phyloP scores from a whole-genome alignment of 2,329 filamentous ascomycete species.

The Trichoderma simmonsii region DNA sequence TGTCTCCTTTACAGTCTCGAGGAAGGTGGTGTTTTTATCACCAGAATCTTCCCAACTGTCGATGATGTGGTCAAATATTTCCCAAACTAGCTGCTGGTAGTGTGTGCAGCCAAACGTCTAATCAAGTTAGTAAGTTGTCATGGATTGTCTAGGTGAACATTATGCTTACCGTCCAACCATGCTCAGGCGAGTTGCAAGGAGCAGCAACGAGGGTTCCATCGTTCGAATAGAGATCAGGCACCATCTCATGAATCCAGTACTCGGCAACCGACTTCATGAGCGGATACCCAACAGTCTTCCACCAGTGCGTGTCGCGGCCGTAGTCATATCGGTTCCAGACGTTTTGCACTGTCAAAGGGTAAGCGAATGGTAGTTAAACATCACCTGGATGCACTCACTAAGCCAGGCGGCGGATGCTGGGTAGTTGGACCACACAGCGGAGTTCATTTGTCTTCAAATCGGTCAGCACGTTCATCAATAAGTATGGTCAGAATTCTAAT shows the following conservation, averaged over 20 bases:
- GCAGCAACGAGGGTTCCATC: slow-evolving; percentile 54
- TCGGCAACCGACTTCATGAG: slow-evolving; percentile 50
- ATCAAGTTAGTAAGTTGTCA: neutral
- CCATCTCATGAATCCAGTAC: slow-evolving; percentile 56
- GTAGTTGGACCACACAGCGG: slow-evolving; percentile 12
- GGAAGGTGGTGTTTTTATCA: slow-evolving; percentile 31
- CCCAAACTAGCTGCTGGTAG: slow-evolving; percentile 50
- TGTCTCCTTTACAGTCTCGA: slow-evolving; percentile 31
- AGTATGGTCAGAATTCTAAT: fast-evolving
- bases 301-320: slow-evolving; percentile 45
- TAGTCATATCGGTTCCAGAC: slow-evolving; percentile 57
- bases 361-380: neutral
- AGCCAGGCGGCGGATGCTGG: slow-evolving; percentile 16
- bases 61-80: slow-evolving; percentile 40
- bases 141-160: fast-evolving
- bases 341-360: slow-evolving; percentile 49
- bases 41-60: slow-evolving; percentile 24
- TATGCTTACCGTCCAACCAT: slow-evolving; percentile 41
- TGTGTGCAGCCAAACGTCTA: slow-evolving; percentile 52
- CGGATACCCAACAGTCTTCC: slow-evolving; percentile 47
- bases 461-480: slow-evolving; percentile 28
- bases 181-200: slow-evolving; percentile 58
- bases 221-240: slow-evolving; percentile 46
- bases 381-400: neutral
- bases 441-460: neutral